These are phyloP conservation scores for Collybia sp. DNA, from an alignment of 768 basidiomycete species.

Conservation along the genomic window DNA sequence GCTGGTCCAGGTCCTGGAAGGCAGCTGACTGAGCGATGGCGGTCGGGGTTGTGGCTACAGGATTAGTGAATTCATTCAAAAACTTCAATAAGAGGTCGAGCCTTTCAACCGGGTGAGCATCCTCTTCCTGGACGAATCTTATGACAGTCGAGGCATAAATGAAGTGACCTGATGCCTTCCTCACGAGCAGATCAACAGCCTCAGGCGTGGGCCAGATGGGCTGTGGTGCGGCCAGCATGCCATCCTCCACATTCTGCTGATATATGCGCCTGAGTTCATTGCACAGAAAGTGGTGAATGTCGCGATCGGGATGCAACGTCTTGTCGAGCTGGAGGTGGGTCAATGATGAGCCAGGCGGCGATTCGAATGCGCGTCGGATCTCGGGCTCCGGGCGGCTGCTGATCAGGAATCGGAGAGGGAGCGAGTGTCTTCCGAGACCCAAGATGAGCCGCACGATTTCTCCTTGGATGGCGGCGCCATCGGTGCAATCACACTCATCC, in stretches of 20 bases:
- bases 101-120: slow-evolving; percentile 4
- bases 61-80: background rate
- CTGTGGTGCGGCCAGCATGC: background rate
- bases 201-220: background rate
- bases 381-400: slow-evolving; percentile 6
- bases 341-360: slow-evolving; percentile 2
- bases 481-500: background rate
- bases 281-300: slow-evolving; percentile 4
- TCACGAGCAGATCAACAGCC: slow-evolving; percentile 2
- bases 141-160: slow-evolving; percentile 8
- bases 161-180: slow-evolving; percentile 1
- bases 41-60: background rate
- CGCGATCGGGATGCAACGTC: slow-evolving; percentile 4
- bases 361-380: slow-evolving; percentile 4
- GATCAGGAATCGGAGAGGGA: slow-evolving; percentile 5
- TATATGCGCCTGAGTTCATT: background rate
- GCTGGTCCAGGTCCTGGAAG: too few relatives aligned
- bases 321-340: slow-evolving; percentile 2
- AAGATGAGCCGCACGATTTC: slow-evolving; percentile 6
- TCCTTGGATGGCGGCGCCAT: background rate
- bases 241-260: background rate
- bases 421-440: background rate
- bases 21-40: background rate
- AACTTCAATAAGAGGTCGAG: slow-evolving; percentile 1
- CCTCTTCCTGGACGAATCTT: slow-evolving; percentile 7